Base-by-base conservation (phyloP, 495 filamentous ascomycete genomes). In the Hypomontagnella submonticulosa region DNA sequence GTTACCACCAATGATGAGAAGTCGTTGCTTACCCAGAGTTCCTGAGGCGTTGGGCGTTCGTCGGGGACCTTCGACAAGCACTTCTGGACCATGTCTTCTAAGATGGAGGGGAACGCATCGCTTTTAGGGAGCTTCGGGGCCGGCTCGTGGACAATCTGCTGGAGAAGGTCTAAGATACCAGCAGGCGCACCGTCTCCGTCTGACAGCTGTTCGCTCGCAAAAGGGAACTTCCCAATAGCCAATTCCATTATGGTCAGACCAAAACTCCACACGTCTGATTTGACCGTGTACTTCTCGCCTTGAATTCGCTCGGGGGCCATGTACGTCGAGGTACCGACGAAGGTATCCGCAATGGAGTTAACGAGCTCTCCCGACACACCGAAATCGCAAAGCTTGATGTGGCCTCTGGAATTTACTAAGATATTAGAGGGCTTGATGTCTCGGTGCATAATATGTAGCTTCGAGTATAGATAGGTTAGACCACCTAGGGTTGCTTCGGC, bases 341-440 rank as follows among this genome's bases (percentile, higher is more conserved):
- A 99, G 1, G 95, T 99, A 75, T 97, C 92, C 51, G 95, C 95
- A 54, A 99, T 91, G 9, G 94, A 97, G 76, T 97, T 97, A 68
- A 97, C 91, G 1, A 97, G 86, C 78, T 98, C 95, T 57, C 92
- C 93, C 6, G 93, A 96, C 10, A 99, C 95, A 48, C 95, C 95
- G 75, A 99, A 99, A 74, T 99, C 95, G 77, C 96, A 98, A 4
- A 99, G 85, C 78, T 98, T 99, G 81, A 99, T 99, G 62, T 89
- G 86, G 3, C 95, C 95, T 16, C 88, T 87, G 2, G 93, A 96
- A 80, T 97, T 98, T 73, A 98, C 90, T 34, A 98, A 82, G 49
- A 99, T 89, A 74, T 99, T 99, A 38, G 95, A 98, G 1, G 95
- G 95, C 71, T 99, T 99, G 80, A 99, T 97, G 75, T 99, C 95